Evolutionary conservation across 768 basidiomycete genomes (phyloP), one percentile per base, ranked within the genome.

Genomic region (Lentinus tigrinus): DNA sequence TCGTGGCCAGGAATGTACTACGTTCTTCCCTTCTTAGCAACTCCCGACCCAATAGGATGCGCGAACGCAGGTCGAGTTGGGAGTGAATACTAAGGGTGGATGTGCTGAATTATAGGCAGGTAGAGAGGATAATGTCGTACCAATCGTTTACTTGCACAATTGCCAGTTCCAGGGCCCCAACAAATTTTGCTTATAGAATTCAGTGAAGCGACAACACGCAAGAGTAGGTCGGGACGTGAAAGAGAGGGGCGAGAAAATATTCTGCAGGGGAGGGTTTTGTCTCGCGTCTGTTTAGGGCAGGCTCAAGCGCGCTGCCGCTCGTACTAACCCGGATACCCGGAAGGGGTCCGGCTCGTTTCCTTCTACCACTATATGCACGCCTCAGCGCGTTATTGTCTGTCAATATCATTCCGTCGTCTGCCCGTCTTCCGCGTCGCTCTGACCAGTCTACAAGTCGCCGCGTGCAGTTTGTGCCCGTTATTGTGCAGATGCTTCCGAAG

Each of bases 1-100:
- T 31, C 28, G 81, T 81, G 80, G 74, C 77, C 57, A 46, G 37
- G 23, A 59, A 57, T 36, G 16, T 10, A 34, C 8, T 49, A 75
- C 53, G 47, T 43, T 84, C 70, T 84, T 69, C 81, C 81, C 81
- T 71, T 63, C 64, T 79, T 79, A 80, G 76, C 78, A 79, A 77
- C 81, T 78, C 81, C 72, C 70, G 68, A 73, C 65, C 70, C 78
- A 77, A 74, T 80, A 65, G 63, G 55, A 50, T 46, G 31, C 47
- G 23, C 48, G 31, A 16, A 42, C 9, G 11, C 26, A 47, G 44
- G 70, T 75, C 80, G 72, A 77, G 73, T 69, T 66, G 72, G 52
- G 77, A 80, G 81, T 77, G 77, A 78, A 81, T 78, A 74, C 50
- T 64, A 71, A 68, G 74, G 76, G 73, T 61, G n/a, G 8, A 5